Base-by-base conservation (phyloP, 176 grass and related monocot genomes). In the Avena insularis region DNA sequence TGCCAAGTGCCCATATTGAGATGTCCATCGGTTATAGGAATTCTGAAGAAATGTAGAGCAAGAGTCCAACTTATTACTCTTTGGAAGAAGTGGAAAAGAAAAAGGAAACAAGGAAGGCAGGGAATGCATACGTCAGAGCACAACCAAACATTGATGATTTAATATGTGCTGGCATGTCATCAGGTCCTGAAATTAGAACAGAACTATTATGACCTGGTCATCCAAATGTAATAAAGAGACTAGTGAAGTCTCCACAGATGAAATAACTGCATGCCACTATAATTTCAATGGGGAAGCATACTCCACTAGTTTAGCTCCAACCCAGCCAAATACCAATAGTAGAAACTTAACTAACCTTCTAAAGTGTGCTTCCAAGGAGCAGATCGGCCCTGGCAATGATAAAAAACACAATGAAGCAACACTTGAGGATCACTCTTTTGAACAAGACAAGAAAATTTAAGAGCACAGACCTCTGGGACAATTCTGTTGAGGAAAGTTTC, bases 61-160 rank as follows among this genome's bases (percentile, higher is more conserved):
- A 83, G 55, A 79, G 56, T 81, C 8, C 46, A 10, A 77, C 45
- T 65, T 8, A 11, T 63, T 89, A 74, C 16, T 82, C 51, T 49
- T 46, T 84, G 67, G 36, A 54, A n/a, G 25, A 69, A 38, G 12
- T 79, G 13, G 72, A 71, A 88, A 12, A 46, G 54, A 11, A 80
- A 47, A 78, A 20, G 8, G 47, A 53, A 57, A 40, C 17, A 40
- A 16, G 2, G 12, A 47, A 80, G 53, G 64, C 72, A 82, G 56
- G 25, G 38, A 86, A 38, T 12, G 82, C 93, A 60, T 94, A 99
- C 94, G 90, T 96, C 63, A 99, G 70, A 19, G 92, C 59, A 87
- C 97, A 99, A 59, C 97, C 97, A 91, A 99, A 99, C 94, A 99
- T 99, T 45, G 97, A 99, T 16, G 97, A 96, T 85, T 99, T 99